Conservation (phyloP, 1,139 yeast genomes). For the Candida sanyaensis region DNA sequence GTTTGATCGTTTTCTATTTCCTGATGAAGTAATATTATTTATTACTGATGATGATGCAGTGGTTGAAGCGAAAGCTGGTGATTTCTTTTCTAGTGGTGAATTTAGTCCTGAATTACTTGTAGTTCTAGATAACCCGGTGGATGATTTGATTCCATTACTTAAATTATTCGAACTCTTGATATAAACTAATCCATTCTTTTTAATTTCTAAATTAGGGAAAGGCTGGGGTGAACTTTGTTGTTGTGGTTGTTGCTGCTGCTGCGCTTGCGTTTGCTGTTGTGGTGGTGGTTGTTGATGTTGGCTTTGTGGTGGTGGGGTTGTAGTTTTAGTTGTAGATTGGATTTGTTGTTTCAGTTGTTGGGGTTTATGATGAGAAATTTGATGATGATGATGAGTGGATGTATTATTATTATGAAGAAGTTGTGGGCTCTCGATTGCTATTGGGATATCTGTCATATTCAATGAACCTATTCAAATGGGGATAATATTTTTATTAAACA, state of each 20-base stretch:
- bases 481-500: not conserved
- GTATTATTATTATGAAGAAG: slow-evolving; percentile 2
- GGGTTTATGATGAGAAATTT: not conserved
- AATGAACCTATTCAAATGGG: not conserved
- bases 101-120: not conserved
- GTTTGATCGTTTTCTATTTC: slow-evolving; percentile 37
- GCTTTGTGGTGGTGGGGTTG: not conserved
- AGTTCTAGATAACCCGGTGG: not conserved
- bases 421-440: slow-evolving; percentile 8
- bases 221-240: slow-evolving; percentile 8
- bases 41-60: slow-evolving; percentile 2
- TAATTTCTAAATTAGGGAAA: slow-evolving; percentile 13
- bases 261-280: too few relatives aligned
- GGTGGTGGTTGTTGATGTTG: slow-evolving; percentile 2
- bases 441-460: slow-evolving; percentile 13
- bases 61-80: not conserved
- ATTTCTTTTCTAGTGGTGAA: slow-evolving; percentile 1
- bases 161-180: slow-evolving; percentile 9
- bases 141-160: slow-evolving; percentile 4
- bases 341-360: slow-evolving; percentile 2
- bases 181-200: slow-evolving; percentile 11
- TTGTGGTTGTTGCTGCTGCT: slow-evolving; percentile 2
- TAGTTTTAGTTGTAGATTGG: not conserved
- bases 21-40: not conserved
- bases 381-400: slow-evolving; percentile 1